Evolutionary conservation across 345 rosid species (phyloP), one percentile per base, ranked within the genome.

Genomic region (Boechera retrofracta): DNA sequence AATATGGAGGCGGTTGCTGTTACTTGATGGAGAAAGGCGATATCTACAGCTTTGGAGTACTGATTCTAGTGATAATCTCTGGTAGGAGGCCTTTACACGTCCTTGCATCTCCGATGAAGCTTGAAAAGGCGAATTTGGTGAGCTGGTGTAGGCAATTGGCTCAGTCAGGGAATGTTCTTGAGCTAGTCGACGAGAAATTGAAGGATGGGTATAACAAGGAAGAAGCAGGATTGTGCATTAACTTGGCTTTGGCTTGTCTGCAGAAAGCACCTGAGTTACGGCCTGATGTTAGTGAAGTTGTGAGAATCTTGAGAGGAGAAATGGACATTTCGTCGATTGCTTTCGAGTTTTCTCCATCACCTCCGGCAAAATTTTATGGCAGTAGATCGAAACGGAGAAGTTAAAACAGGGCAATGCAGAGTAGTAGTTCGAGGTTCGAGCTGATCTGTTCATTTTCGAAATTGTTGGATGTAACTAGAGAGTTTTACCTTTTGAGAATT

Each of bases 141-240:
- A 93, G 91, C 64, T 96, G 99, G 99, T 89, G 97, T 49, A 88
- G 98, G 83, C 99, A 93, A 10, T 55, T 96, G 62, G 98, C 97
- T 70, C 95, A 91, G 70, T 51, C 89, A 2, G 98, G 97, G 64
- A 86, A 93, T 45, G 78, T 93, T 38, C 83, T 95, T 63, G 97
- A 93, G 67, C 92, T 95, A 21, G 93, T 93, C 11, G 99, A 96
- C 28, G 99, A 91, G 84, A 88, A 79, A 71, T 68, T 96, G 83
- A 91, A 86, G 75, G 93, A 86, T 38, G 90, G 72, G 18, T 89
- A 87, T 70, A 83, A 69, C 57, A 89, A 86, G 75, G 97, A 96
- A 66, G 89, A 96, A 54, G 98, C 96, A 35, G 85, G 86, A 70
- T 76, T 93, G 76, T 96, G 98, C 62, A 91, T 96, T 68, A 93